Conservation (phyloP, 2,329 filamentous ascomycete genomes). For the Xylaria polymorpha region DNA sequence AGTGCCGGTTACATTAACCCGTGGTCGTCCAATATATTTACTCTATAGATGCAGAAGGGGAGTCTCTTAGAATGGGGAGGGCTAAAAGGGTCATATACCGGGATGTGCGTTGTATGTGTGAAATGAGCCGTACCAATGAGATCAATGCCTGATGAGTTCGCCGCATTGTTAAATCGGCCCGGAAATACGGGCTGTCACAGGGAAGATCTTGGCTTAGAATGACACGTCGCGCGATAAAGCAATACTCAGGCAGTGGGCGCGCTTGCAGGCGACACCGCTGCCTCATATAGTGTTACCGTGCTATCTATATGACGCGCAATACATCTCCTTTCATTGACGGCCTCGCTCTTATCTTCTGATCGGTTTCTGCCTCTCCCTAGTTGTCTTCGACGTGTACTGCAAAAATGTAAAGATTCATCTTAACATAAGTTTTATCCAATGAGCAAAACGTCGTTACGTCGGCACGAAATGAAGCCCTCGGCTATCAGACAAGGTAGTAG, state of each 20-base stretch:
- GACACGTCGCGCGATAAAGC: not conserved
- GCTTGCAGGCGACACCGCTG: not conserved
- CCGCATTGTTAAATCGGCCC: conserved; percentile 23
- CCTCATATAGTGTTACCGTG: not conserved
- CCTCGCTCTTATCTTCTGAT: conserved; percentile 6
- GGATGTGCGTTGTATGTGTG: conserved; percentile 25
- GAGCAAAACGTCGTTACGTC: not conserved
- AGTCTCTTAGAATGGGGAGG: conserved; percentile 29
- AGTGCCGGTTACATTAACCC: conserved; percentile 31
- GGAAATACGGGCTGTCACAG: conserved; percentile 23
- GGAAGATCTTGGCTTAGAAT: conserved; percentile 14
- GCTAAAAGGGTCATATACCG: conserved; percentile 31
- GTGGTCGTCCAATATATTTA: conserved; percentile 29
- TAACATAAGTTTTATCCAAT: not conserved
- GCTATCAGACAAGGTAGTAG: not conserved
- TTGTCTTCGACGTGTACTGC: not conserved
- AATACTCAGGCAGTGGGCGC: not conserved
- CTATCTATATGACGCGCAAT: conserved; percentile 4
- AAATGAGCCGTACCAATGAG: conserved; percentile 38
- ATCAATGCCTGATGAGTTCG: conserved; percentile 23
- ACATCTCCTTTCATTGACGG: not conserved
- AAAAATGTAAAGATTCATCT: not conserved
- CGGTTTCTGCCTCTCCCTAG: not conserved
- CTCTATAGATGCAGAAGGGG: conserved; percentile 14
- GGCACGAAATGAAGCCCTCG: not conserved